Percentiles rank a stretch among this genome's conserved stretches.
Conservation (phyloP, 2,329 filamentous ascomycete genomes). For the Nigrograna mackinnonii region DNA sequence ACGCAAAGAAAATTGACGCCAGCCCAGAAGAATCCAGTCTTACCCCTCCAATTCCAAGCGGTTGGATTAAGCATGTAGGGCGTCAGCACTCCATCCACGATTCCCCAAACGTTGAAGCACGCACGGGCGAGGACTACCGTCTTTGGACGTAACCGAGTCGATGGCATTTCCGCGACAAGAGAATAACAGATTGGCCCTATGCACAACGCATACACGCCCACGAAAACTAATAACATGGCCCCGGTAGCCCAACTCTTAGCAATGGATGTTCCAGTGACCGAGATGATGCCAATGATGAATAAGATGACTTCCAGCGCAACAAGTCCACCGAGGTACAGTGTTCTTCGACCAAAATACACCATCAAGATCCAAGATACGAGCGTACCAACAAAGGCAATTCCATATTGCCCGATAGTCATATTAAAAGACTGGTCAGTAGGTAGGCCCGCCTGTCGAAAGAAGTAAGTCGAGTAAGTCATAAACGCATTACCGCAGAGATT, state of each 20-base stretch:
- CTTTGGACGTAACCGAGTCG: constrained; percentile 81
- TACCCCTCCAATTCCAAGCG: constrained; percentile 84
- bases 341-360: constrained; percentile 73
- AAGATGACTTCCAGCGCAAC: constrained; percentile 64
- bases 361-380: constrained; percentile 77
- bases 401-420: constrained; percentile 54
- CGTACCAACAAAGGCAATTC: constrained; percentile 71
- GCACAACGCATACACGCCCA: constrained; percentile 69
- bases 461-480: constrained; percentile 42
- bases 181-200: constrained; percentile 56
- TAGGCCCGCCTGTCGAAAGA: constrained; percentile 42
- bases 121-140: constrained; percentile 81
- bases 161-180: constrained; percentile 79
- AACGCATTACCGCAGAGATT: constrained; percentile 17
- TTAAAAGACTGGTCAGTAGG: constrained; percentile 33
- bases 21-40: constrained; percentile 80
- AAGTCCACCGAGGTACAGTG: constrained; percentile 71
- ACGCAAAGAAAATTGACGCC: constrained; percentile 75
- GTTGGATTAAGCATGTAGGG: constrained; percentile 52
- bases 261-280: not conserved
- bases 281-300: constrained; percentile 74
- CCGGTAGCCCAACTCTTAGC: constrained; percentile 41
- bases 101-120: constrained; percentile 65
- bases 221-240: constrained; percentile 9
- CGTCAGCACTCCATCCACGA: constrained; percentile 77